phyloP scores from a whole-genome alignment of 805 yeast species.

The Torulaspora gathmanii region DNA sequence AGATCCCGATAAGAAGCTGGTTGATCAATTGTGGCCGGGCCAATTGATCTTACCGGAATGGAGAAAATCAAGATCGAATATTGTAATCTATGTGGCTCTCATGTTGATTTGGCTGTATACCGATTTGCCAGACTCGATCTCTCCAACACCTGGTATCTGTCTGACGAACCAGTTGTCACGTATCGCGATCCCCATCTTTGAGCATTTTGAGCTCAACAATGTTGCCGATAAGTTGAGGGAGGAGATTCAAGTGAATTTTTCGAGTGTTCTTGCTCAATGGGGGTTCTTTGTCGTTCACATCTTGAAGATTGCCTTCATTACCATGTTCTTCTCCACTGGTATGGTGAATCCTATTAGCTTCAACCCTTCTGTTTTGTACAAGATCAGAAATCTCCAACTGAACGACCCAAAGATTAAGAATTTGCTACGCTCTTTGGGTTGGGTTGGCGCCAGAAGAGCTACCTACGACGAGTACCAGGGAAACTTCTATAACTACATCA shows the following conservation, averaged over 20 bases:
- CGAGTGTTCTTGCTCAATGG: slow-evolving; percentile 49
- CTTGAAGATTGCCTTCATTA: slow-evolving; percentile 54
- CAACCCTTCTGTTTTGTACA: slow-evolving; percentile 36
- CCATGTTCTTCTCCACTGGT: slow-evolving; percentile 60
- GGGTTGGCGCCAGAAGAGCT: slow-evolving; percentile 89
- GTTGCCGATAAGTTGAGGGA: slow-evolving; percentile 45
- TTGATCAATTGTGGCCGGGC: slow-evolving; percentile 80
- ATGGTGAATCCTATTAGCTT: slow-evolving; percentile 68
- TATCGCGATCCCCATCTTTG: slow-evolving; percentile 30
- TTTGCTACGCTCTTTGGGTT: slow-evolving; percentile 64
- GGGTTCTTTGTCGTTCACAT: slow-evolving; percentile 70
- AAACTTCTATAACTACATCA: slow-evolving; percentile 56
- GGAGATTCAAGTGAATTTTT: slow-evolving; percentile 44
- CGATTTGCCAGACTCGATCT: slow-evolving; percentile 81
- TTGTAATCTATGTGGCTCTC: slow-evolving; percentile 17
- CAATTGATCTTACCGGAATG: slow-evolving; percentile 56
- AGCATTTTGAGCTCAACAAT: slow-evolving; percentile 37
- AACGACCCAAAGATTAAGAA: slow-evolving; percentile 32
- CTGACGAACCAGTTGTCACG: slow-evolving; percentile 56
- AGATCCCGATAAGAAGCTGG: slow-evolving; percentile 45
- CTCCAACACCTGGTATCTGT: slow-evolving; percentile 91
- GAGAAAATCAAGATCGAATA: slow-evolving; percentile 21
- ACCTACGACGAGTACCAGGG: slow-evolving; percentile 66
- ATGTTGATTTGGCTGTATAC: slow-evolving; percentile 79
- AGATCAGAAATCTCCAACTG: slow-evolving; percentile 34